These are phyloP conservation scores for Anisodus acutangulus DNA, from an alignment of 257 asterid genomes.

Conservation along the genomic window DNA sequence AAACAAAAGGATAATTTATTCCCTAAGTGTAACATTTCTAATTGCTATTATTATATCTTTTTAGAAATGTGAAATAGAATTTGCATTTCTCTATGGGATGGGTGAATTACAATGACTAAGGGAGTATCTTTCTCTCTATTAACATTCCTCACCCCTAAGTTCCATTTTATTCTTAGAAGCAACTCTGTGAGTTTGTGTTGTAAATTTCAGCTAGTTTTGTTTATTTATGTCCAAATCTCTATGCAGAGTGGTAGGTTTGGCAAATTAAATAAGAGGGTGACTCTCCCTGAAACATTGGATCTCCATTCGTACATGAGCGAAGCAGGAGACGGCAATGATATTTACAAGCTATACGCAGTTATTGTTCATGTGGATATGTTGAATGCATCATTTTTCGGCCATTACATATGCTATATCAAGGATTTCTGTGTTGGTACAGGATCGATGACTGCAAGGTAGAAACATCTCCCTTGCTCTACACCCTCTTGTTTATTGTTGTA, in stretches of 20 bases:
- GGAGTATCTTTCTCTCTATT: background rate
- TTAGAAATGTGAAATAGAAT: background rate
- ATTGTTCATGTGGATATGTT: constrained; percentile 97
- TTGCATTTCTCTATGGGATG: constrained; percentile 7
- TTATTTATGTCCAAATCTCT: constrained; percentile 21
- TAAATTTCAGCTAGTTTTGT: background rate
- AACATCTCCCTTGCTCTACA: background rate
- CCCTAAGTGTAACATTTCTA: background rate
- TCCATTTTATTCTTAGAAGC: constrained; percentile 17
- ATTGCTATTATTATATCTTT: background rate
- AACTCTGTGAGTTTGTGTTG: background rate
- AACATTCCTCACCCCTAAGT: background rate
- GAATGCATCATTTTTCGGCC: constrained; percentile 97
- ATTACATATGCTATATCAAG: constrained; percentile 88
- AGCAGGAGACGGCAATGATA: constrained; percentile 60
- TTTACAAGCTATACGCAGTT: constrained; percentile 93
- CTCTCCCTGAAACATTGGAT: constrained; percentile 81
- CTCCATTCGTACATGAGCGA: constrained; percentile 83
- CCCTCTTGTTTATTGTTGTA: background rate
- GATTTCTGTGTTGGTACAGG: constrained; percentile 82
- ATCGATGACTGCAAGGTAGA: constrained; percentile 92
- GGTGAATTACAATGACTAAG: background rate
- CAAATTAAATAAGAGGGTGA: constrained; percentile 91
- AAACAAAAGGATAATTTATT: background rate
- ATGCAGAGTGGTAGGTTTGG: constrained; percentile 97